Conservation (phyloP, 1,284 basidiomycete species). For the Ustanciosporium gigantosporum region DNA sequence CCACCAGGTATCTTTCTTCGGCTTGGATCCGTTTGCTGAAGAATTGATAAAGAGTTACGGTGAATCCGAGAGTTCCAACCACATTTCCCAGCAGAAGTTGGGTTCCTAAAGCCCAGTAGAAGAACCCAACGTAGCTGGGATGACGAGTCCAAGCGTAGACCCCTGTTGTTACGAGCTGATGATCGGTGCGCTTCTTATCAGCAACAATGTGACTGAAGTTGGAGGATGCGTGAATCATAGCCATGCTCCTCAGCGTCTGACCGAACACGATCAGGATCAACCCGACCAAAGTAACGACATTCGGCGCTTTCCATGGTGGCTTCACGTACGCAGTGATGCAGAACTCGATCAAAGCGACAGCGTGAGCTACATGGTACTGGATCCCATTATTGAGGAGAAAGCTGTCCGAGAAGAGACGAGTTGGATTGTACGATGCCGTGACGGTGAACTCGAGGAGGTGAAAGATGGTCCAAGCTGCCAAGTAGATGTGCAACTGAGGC, state of each 20-base stretch:
- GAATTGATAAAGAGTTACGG: conserved; percentile 77
- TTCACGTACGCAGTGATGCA: conserved; percentile 63
- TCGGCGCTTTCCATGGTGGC: conserved; percentile 3
- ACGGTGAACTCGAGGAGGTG: conserved; percentile 94
- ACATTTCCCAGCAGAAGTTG: conserved; percentile 91
- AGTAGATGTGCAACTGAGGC: conserved; percentile 42
- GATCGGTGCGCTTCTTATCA: conserved; percentile 43
- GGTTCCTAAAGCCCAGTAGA: conserved; percentile 94
- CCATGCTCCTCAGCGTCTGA: conserved; percentile 78
- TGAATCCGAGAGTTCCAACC: conserved; percentile 71
- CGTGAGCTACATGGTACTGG: conserved; percentile 84
- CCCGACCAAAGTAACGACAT: conserved; percentile 62
- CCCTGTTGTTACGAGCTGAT: conserved; percentile 52
- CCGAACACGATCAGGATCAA: conserved; percentile 71
- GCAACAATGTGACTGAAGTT: conserved; percentile 80
- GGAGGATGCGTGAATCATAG: conserved; percentile 92
- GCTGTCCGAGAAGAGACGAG: conserved; percentile 88
- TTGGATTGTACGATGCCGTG: conserved; percentile 91
- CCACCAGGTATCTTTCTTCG: conserved; percentile 74
- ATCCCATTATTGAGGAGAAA: conserved; percentile 90
- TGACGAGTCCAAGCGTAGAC: conserved; percentile 71
- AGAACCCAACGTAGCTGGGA: conserved; percentile 96
- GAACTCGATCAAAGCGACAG: conserved; percentile 78
- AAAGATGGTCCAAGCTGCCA: conserved; percentile 65
- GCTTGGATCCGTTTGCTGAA: conserved; percentile 79